Evolutionary conservation across 2,329 filamentous ascomycete genomes (phyloP).

Genomic region (Nigrospora osmanthi): DNA sequence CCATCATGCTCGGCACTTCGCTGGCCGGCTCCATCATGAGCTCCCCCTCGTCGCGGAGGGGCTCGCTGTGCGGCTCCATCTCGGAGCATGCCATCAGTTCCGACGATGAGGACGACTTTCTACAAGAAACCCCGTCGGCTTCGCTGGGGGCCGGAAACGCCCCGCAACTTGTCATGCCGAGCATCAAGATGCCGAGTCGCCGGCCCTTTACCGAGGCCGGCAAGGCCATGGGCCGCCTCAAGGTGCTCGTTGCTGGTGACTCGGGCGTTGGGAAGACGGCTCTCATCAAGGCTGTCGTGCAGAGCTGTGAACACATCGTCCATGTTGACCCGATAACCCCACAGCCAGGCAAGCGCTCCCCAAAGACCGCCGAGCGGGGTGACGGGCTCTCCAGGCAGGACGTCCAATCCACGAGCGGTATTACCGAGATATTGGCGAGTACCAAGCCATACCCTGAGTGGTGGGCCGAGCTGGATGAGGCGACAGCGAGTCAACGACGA

Average conservation of each 20-base stretch:
- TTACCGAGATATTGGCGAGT: constrained; percentile 68
- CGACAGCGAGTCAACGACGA: constrained; percentile 47
- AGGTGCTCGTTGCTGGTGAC: constrained; percentile 78
- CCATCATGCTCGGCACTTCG: constrained; percentile 32
- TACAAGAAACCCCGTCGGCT: constrained; percentile 35
- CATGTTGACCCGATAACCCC: constrained; percentile 67
- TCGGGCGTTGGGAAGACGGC: constrained; percentile 82
- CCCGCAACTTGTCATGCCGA: constrained; percentile 95
- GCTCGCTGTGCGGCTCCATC: constrained; percentile 41
- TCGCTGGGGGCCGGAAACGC: constrained; percentile 41
- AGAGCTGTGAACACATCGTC: constrained; percentile 84
- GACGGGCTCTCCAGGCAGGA: constrained; percentile 10
- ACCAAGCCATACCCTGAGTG: constrained; percentile 81
- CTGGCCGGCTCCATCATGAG: constrained; percentile 35
- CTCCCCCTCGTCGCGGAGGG: constrained; percentile 41
- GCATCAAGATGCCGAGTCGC: constrained; percentile 81
- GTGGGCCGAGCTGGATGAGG: constrained; percentile 76
- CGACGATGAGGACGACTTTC: constrained; percentile 36
- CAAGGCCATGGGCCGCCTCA: constrained; percentile 75
- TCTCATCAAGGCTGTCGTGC: constrained; percentile 79
- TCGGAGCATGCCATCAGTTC: constrained; percentile 34
- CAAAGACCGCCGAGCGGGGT: constrained; percentile 4
- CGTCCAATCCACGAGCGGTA: constrained; percentile 26
- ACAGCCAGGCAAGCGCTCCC: constrained; percentile 8
- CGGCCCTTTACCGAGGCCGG: constrained; percentile 86